Conservation (phyloP, 1,139 yeast species). For the Magnusiomyces clavatus region DNA sequence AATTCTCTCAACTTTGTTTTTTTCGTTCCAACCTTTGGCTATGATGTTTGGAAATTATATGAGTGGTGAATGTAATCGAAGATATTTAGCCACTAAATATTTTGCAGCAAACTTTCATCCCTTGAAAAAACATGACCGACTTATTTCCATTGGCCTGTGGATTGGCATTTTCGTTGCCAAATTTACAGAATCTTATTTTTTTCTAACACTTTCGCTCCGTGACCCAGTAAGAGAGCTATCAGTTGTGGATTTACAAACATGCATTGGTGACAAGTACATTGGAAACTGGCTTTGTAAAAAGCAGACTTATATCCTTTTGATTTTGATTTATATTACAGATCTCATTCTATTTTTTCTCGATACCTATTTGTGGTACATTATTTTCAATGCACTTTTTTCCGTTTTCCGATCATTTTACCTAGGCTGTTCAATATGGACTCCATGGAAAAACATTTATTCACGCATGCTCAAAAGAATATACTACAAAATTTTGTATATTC, state of each 20-base stretch:
- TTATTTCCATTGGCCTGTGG: conserved; percentile 62
- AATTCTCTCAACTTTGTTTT: conserved; percentile 49
- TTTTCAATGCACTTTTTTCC: conserved; percentile 71
- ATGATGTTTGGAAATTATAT: conserved; percentile 40
- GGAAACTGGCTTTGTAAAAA: conserved; percentile 47
- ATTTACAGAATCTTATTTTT: conserved; percentile 73
- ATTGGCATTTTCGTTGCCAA: conserved; percentile 60
- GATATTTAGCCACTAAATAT: conserved; percentile 25
- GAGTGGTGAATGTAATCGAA: conserved; percentile 26
- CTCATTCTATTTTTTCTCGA: conserved; percentile 71
- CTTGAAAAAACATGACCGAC: conserved; percentile 42
- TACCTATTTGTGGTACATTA: conserved; percentile 82
- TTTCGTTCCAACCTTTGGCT: conserved; percentile 55
- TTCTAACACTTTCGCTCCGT: conserved; percentile 64
- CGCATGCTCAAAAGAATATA: conserved; percentile 67
- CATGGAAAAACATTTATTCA: conserved; percentile 77
- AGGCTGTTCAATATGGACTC: conserved; percentile 77
- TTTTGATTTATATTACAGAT: conserved; percentile 55
- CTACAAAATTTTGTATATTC: conserved; percentile 52
- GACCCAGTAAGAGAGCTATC: conserved; percentile 71
- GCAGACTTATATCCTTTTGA: conserved; percentile 53
- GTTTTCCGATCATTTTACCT: conserved; percentile 58
- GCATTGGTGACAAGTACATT: conserved; percentile 50
- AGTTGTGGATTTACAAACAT: conserved; percentile 50
- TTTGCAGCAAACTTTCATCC: conserved; percentile 51